A percentile compares a stretch with the other conserved stretches of the same genome.
Evolutionary conservation across 257 asterid species (phyloP).

Genomic region (Jacaranda mimosifolia): DNA sequence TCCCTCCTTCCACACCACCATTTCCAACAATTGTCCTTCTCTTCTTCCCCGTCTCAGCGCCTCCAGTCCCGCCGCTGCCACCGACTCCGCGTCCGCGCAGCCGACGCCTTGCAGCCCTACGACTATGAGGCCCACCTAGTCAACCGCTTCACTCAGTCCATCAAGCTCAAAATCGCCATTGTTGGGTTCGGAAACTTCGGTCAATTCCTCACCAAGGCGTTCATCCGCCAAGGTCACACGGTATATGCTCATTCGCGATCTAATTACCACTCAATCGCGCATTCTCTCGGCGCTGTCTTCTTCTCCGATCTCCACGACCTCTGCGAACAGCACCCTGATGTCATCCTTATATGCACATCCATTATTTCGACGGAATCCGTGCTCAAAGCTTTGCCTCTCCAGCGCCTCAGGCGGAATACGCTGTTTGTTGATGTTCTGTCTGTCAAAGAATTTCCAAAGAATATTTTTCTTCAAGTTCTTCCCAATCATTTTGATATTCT

Average conservation of each 20-base stretch:
- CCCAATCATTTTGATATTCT: constrained; percentile 77
- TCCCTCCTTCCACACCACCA: constrained; percentile 37
- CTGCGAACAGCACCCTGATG: constrained; percentile 90
- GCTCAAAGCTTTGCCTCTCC: constrained; percentile 72
- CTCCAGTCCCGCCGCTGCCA: constrained; percentile 24
- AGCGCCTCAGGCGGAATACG: constrained; percentile 71
- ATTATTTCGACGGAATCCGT: constrained; percentile 69
- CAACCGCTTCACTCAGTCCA: constrained; percentile 54
- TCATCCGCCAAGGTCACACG: constrained; percentile 70
- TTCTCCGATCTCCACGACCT: constrained; percentile 78
- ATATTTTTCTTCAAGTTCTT: constrained; percentile 60
- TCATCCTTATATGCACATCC: constrained; percentile 74
- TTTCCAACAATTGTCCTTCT: constrained; percentile 35
- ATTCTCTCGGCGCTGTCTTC: constrained; percentile 67
- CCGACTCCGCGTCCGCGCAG: constrained; percentile 57
- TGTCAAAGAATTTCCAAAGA: constrained; percentile 77
- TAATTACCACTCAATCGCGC: constrained; percentile 57
- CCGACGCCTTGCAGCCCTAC: constrained; percentile 78
- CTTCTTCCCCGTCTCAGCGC: constrained; percentile 27
- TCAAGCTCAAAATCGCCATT: constrained; percentile 73
- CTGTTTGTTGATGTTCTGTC: constrained; percentile 84
- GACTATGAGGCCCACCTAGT: constrained; percentile 67
- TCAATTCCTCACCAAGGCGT: constrained; percentile 80
- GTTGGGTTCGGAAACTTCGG: constrained; percentile 90
- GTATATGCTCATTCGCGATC: constrained; percentile 75